phyloP scores from a whole-genome alignment of 768 basidiomycete species.

The Tephrocybe sp. region DNA sequence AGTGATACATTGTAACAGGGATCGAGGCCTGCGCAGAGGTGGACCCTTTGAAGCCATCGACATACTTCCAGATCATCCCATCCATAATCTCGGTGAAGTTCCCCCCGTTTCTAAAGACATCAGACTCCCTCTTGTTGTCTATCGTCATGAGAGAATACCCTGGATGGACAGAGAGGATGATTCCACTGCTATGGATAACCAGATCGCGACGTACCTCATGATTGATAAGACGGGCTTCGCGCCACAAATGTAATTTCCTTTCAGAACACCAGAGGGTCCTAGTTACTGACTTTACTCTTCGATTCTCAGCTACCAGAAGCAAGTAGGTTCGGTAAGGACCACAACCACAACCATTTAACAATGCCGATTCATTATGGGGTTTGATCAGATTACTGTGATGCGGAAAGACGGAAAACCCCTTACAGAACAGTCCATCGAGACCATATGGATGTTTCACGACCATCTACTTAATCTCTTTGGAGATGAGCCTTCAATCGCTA shows the following conservation, averaged over 20 bases:
- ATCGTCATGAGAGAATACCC: slow-evolving; percentile 6
- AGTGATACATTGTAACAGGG: slow-evolving; percentile 7
- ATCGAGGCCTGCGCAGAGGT: background rate
- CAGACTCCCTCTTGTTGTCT: slow-evolving; percentile 7
- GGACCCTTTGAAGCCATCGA: slow-evolving; percentile 5
- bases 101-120: slow-evolving; percentile 8
- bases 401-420: slow-evolving; percentile 13
- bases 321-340: too few species aligned
- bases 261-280: too few species aligned
- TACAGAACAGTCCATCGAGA: slow-evolving; percentile 20
- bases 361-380: too few species aligned
- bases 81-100: slow-evolving; percentile 10
- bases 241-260: too few species aligned
- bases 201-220: slow-evolving; percentile 16
- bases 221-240: too few species aligned
- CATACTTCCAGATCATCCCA: slow-evolving; percentile 7
- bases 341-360: too few species aligned
- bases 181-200: slow-evolving; percentile 2
- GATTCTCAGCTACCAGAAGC: too few species aligned
- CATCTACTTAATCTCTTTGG: slow-evolving; percentile 27
- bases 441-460: slow-evolving; percentile 34
- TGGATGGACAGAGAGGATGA: slow-evolving; percentile 1
- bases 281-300: too few species aligned
- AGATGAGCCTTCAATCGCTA: background rate
- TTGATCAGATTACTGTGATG: slow-evolving; percentile 17